Conservation (phyloP, 495 filamentous ascomycete species). For the Penicillium parvum region DNA sequence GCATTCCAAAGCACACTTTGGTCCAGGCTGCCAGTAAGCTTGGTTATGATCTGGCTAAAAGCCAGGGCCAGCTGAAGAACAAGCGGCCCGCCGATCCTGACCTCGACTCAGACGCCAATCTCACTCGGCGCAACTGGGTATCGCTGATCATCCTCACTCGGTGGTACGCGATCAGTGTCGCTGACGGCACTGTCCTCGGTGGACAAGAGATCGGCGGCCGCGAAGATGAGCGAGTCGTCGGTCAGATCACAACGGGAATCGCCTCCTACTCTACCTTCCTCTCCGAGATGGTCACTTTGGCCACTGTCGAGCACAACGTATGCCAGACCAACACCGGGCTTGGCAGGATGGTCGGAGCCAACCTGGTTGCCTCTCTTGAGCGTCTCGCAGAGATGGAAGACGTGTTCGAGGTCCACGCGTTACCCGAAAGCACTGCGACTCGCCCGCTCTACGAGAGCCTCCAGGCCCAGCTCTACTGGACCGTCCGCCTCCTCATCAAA, state of each 20-base stretch:
- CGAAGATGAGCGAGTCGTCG: constrained; percentile 62
- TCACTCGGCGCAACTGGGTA: constrained; percentile 71
- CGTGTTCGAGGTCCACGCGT: constrained; percentile 31
- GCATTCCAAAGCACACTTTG: constrained; percentile 39
- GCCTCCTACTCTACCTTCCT: constrained; percentile 51
- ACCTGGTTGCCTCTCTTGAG: constrained; percentile 37
- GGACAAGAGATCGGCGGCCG: constrained; percentile 44
- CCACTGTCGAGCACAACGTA: constrained; percentile 32
- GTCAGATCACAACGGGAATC: constrained; percentile 58
- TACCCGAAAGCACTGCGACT: constrained; percentile 26
- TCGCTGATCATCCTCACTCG: constrained; percentile 67
- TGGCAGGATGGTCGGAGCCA: constrained; percentile 36
- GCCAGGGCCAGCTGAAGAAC: constrained; percentile 35
- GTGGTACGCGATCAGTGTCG: constrained; percentile 68
- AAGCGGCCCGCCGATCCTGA: constrained; percentile 43
- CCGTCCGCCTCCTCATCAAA: constrained; percentile 59
- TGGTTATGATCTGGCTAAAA: constrained; percentile 40
- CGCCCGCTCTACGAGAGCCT: constrained; percentile 41
- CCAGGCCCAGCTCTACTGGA: constrained; percentile 70
- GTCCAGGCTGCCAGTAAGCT: constrained; percentile 40
- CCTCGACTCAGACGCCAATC: constrained; percentile 64
- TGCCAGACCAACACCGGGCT: constrained; percentile 40
- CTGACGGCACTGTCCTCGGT: constrained; percentile 58
- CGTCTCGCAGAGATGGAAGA: constrained; percentile 38
- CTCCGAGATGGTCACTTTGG: constrained; percentile 36